Conservation (phyloP, 1,284 basidiomycete genomes). For the Leccinum fallax region DNA sequence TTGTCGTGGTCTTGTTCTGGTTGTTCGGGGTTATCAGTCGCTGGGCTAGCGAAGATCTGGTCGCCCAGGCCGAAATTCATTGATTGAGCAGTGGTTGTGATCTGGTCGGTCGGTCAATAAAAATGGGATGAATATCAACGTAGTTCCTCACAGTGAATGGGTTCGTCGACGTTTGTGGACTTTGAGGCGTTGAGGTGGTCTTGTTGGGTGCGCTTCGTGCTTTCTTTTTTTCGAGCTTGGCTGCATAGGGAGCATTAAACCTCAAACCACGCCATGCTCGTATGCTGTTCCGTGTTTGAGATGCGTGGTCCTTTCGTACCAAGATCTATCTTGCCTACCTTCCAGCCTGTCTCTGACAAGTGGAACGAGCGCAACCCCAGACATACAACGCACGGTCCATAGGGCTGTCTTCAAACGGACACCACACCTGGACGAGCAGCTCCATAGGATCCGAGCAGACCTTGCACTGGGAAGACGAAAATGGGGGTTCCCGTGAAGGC, state of each 20-base stretch:
- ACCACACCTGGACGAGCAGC: constrained; percentile 82
- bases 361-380: constrained; percentile 70
- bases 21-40: constrained; percentile 16
- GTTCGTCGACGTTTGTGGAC: constrained; percentile 47
- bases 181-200: constrained; percentile 35
- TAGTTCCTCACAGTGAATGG: constrained; percentile 64
- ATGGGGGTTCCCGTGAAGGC: constrained; percentile 52
- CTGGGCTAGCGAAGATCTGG: constrained; percentile 58
- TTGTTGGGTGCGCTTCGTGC: constrained; percentile 40
- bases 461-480: constrained; percentile 66
- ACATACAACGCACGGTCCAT: constrained; percentile 81
- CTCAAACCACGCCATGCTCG: constrained; percentile 77
- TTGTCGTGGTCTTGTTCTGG: constrained; percentile 24
- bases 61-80: constrained; percentile 57
- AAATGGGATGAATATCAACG: not conserved
- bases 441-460: constrained; percentile 73
- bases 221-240: constrained; percentile 57
- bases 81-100: constrained; percentile 26
- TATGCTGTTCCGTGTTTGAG: constrained; percentile 48
- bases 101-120: constrained; percentile 15
- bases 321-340: constrained; percentile 53
- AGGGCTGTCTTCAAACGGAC: constrained; percentile 79
- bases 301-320: constrained; percentile 5
- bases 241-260: constrained; percentile 71
- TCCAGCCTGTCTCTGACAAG: constrained; percentile 72